Base-by-base conservation (phyloP, 768 basidiomycete genomes). In the Podaxis sp. region DNA sequence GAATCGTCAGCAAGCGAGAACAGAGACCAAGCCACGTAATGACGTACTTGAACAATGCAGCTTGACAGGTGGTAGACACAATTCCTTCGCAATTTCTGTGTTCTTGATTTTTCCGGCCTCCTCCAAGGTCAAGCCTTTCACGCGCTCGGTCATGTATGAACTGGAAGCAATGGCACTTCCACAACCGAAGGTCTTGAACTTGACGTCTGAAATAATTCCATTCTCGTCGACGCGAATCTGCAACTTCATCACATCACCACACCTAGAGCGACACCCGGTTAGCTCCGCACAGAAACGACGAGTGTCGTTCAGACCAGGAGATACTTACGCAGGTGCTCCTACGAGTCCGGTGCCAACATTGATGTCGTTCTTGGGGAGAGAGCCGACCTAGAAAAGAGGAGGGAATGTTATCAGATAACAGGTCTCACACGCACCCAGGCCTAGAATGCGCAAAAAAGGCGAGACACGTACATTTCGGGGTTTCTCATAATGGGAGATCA, bases 141-240 rank as follows among this genome's bases (percentile, higher is more conserved):
- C 96, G 56, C 95, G 91, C 79, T 99, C 96, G 17, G 97, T 99
- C 93, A 98, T 95, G 74, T 96, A 99, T 6, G 93, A 96, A 71
- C 93, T 95, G 0, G 94, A 96, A 0, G 97, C 97, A 64, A 99
- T 99, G 68, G 95, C 95, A 66, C 94, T 96, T 57, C 97, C 97
- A 74, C 97, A 98, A 2, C 97, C 96, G 75, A 99, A 98, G 0
- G 97, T 98, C 82, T 98, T 99, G 83, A 98, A 98, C 78, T 96
- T 97, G 77, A 98, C 97, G 73, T 99, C 97, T 53, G 90, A 91
- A 71, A 99, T 99, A 75, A 98, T 85, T 38, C 95, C 94, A 38
- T 91, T 82, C 63, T 96, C 95, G 74, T 96, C 89, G 61, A 99
- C 97, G 68, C 94, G 90, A 72, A 99, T 99, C 77, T 98, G 96